Conservation (phyloP, 768 basidiomycete species). For the Asterophora lycoperdoides region DNA sequence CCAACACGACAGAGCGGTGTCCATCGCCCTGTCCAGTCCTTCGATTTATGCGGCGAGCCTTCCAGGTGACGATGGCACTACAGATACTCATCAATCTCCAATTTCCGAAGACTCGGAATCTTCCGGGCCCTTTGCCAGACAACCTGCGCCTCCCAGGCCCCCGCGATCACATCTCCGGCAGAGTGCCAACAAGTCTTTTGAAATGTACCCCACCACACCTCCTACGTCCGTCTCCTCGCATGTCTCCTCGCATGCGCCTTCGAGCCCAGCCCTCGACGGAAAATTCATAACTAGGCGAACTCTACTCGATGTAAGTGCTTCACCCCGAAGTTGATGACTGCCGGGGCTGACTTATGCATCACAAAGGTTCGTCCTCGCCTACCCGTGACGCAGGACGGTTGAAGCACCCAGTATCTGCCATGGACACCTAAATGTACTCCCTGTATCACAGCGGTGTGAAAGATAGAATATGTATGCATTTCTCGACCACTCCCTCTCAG, state of each 20-base stretch:
- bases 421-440: background rate
- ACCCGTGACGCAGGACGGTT: background rate
- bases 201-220: slow-evolving; percentile 36
- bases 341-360: background rate
- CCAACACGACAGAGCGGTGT: slow-evolving; percentile 22
- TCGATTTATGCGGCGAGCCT: slow-evolving; percentile 48
- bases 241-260: slow-evolving; percentile 19
- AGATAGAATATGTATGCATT: background rate
- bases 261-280: slow-evolving; percentile 21
- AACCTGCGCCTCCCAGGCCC: slow-evolving; percentile 21
- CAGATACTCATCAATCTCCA: slow-evolving; percentile 17
- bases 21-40: slow-evolving; percentile 41
- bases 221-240: slow-evolving; percentile 37
- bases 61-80: slow-evolving; percentile 30
- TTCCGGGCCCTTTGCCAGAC: slow-evolving; percentile 6
- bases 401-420: background rate
- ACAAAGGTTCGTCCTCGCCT: slow-evolving; percentile 26
- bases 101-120: slow-evolving; percentile 11
- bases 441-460: background rate
- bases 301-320: slow-evolving; percentile 33
- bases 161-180: slow-evolving; percentile 18
- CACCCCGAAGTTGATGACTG: background rate
- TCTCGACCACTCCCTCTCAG: background rate
- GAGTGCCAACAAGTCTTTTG: slow-evolving; percentile 24
- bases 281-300: slow-evolving; percentile 27